Base-by-base conservation (phyloP, 441 rosid species). In the Pelargonium australe region DNA sequence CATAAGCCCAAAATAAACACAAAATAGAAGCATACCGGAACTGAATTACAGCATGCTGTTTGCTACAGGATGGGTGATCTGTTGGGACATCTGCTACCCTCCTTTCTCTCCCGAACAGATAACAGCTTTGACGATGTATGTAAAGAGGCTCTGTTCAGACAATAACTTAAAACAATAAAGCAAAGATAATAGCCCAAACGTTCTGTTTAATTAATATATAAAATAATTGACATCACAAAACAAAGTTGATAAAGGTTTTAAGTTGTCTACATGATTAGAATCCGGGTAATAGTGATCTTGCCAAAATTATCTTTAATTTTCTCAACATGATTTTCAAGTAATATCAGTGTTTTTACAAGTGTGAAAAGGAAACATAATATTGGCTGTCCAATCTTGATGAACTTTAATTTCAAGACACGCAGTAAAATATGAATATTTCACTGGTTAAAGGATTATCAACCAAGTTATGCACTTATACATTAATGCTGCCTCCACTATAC, bases 11-110 rank as follows among this genome's bases (percentile, higher is more conserved):
- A 63, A 13, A 69, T 31, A 69, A 68, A 64, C 28, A 47, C 68
- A 13, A 31, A 70, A 70, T 70, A 49, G 43, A 69, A 63, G 71
- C 77, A 31, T 83, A 91, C 97, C 96, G 77, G 75, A 80, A 94
- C 71, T 91, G 97, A 75, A 94, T 83, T 69, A 94, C 91, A 43
- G 99, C 97, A 82, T 94, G 99, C 67, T 94, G 96, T 79, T 94
- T 94, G 96, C 99, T 94, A 80, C 96, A 91, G 45, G 99, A 94
- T 62, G 99, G 99, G 71, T 94, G 99, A 74, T 94, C 99, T 0
- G 96, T 94, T 10, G 99, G 97, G 71, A 94, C 65, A 71, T 94
- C 99, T 0, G 96, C 96, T 10, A 89, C 85, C 75, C 92, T 90
- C 77, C 97, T 87, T 80, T 91, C 99, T 73, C 98, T 82, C 70